A percentile compares a stretch with the other conserved stretches of the same genome.
Conservation (phyloP, 2,329 filamentous ascomycete genomes). For the Geosmithia putterillii region DNA sequence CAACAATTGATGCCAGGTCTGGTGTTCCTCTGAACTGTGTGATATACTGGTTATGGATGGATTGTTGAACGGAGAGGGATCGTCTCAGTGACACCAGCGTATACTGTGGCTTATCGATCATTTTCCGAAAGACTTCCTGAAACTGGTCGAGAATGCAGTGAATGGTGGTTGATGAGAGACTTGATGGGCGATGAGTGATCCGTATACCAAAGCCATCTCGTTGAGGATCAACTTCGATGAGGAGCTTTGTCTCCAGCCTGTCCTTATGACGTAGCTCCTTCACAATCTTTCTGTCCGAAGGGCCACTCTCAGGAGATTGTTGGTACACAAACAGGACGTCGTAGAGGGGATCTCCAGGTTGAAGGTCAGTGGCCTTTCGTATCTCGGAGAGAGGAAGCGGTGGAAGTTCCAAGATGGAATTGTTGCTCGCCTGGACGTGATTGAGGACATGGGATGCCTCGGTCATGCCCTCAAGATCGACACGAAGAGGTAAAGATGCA, state of each 20-base stretch:
- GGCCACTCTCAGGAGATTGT: conserved; percentile 44
- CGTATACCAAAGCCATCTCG: conserved; percentile 26
- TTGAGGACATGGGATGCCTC: conserved; percentile 49
- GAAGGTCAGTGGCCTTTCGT: conserved; percentile 43
- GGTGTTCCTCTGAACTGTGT: conserved; percentile 18
- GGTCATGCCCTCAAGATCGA: conserved; percentile 38
- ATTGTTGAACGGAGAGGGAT: conserved; percentile 23
- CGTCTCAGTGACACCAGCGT: conserved; percentile 5
- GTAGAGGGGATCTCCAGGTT: conserved; percentile 49
- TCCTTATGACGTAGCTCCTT: conserved; percentile 51
- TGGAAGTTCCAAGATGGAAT: conserved; percentile 51
- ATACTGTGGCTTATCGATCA: conserved; percentile 13
- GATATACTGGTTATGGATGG: conserved; percentile 32
- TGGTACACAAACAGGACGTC: conserved; percentile 79
- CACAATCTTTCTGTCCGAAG: conserved; percentile 22
- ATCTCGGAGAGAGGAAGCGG: conserved; percentile 57
- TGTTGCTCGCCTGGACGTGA: conserved; percentile 52
- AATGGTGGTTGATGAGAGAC: conserved; percentile 42
- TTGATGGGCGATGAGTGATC: conserved; percentile 32
- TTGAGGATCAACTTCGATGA: conserved; percentile 63
- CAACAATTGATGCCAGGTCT: conserved; percentile 40
- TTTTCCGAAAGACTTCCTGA: conserved; percentile 28
- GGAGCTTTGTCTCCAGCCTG: conserved; percentile 61
- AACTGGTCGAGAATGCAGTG: conserved; percentile 49
- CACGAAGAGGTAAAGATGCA: conserved; percentile 59